phyloP scores from a whole-genome alignment of 2,329 filamentous ascomycete species.

The Cercospora zeae-maydis region DNA sequence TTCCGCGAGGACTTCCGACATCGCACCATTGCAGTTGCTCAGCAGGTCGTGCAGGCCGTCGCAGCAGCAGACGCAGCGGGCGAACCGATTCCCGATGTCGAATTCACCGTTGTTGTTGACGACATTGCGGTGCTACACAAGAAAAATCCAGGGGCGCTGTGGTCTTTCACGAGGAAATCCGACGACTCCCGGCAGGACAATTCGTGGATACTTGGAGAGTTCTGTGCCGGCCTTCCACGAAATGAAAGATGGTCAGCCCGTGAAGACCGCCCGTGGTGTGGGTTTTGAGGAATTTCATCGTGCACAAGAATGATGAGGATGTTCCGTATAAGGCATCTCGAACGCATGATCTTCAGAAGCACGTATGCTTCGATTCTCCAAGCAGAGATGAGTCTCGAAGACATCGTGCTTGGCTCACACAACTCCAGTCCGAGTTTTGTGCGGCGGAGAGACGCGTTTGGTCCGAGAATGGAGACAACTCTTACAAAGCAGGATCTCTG shows the following conservation, averaged over 20 bases:
- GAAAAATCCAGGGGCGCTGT: conserved; percentile 14
- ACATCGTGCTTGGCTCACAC: too few relatives aligned
- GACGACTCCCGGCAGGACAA: conserved; percentile 23
- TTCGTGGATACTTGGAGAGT: conserved; percentile 23
- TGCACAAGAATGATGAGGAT: conserved; percentile 21
- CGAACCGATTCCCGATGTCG: conserved; percentile 23
- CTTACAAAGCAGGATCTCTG: too few relatives aligned
- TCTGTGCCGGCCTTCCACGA: neutral
- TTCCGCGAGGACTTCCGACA: conserved; percentile 27
- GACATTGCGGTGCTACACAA: conserved; percentile 18
- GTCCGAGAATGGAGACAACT: too few relatives aligned
- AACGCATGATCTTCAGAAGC: neutral
- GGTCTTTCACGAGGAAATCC: conserved; percentile 18
- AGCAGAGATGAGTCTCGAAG: too few relatives aligned
- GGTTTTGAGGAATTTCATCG: conserved; percentile 27
- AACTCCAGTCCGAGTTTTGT: too few relatives aligned
- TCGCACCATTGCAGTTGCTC: conserved; percentile 34
- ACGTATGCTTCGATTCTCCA: too few relatives aligned
- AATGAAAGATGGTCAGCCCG: conserved; percentile 22
- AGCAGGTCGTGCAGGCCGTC: conserved; percentile 20
- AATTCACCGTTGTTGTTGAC: conserved; percentile 24
- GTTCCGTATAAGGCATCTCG: neutral
- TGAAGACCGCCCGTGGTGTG: conserved; percentile 26
- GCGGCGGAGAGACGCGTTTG: too few relatives aligned
- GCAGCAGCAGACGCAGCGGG: conserved; percentile 20